Evolutionary conservation across 169 alveolate genomes (phyloP), one percentile per base, ranked within the genome.

Genomic region (Perkinsus olseni): DNA sequence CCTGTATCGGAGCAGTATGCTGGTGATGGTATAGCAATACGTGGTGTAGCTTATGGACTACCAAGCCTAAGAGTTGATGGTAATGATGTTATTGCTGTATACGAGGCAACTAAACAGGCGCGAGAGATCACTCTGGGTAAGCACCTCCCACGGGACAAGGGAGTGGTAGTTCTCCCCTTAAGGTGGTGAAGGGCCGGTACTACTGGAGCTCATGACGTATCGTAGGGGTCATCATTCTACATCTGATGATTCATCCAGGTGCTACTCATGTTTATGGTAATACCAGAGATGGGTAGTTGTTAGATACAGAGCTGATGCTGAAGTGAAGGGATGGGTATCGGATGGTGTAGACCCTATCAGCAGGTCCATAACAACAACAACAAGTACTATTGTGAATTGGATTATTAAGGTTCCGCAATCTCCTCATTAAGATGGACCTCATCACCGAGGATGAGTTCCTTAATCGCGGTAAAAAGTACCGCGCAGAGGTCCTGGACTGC

Each of bases 201-300:
- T 97, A 91, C 94, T 98, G 93, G 99, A 98, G 96, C 97, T 96
- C 82, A 98, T 98, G 98, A 97, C 99, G 37, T 98, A 98, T 95
- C 97, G 98, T 95, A 95, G 95, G 92, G 99, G 98, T n/a, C 99
- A 98, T 94, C 99, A 98, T 95, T 97, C 99, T 74, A 98, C 99
- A 34, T 96, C 98, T 31, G 99, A 98, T 94, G 99, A 98, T 92
- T 97, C 99, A 10, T 95, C 97, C 20, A 96, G 97, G 94, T 98
- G 98, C 94, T n/a, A 95, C 99, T 94, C 50, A 96, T 96, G 38
- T 96, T 96, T 82, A 98, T 96, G 50, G 99, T 98, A 95, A 94
- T 97, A 93, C 96, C 96, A 91, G 1, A 21, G 82, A 24, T 21
- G 37, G 82, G n/a, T n/a, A n/a, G n/a, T n/a, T 13, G 8, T 62